These are phyloP conservation scores for Gynandropsis gynandra DNA, from an alignment of 345 rosid species.

Conservation along the genomic window DNA sequence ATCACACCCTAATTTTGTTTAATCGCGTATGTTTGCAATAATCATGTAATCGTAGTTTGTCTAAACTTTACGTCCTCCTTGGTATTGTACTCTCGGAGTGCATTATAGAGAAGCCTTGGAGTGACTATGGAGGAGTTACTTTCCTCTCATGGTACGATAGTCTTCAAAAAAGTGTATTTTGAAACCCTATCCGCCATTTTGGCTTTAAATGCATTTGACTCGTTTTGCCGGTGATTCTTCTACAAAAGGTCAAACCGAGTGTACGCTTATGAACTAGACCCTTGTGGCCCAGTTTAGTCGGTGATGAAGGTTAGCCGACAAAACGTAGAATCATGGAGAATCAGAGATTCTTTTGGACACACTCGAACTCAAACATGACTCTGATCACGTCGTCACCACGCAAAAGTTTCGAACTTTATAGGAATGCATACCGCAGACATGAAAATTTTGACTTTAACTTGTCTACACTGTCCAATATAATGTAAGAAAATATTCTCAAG, in stretches of 20 bases:
- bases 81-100: slow-evolving; percentile 76
- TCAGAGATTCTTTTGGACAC: too few relatives aligned
- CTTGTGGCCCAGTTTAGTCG: slow-evolving; percentile 76
- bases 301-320: slow-evolving; percentile 91
- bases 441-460: too few relatives aligned
- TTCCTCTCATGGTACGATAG: slow-evolving; percentile 48
- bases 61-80: slow-evolving; percentile 80
- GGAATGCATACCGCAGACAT: too few relatives aligned
- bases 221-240: not conserved
- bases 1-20: slow-evolving; percentile 38
- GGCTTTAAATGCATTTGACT: not conserved
- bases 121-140: slow-evolving; percentile 78
- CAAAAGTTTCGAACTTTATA: too few relatives aligned
- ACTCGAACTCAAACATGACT: slow-evolving; percentile 61
- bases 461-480: too few relatives aligned
- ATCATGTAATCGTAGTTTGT: slow-evolving; percentile 87
- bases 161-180: slow-evolving; percentile 71
- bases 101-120: slow-evolving; percentile 92
- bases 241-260: slow-evolving; percentile 90
- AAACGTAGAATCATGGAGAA: slow-evolving; percentile 66
- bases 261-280: slow-evolving; percentile 70
- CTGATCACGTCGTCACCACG: not conserved
- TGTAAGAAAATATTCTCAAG: not conserved
- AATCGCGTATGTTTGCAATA: too few relatives aligned
- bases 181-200: not conserved